Evolutionary conservation across 164 flowering plant genomes (phyloP).

Genomic region (Chimonanthus praecox): DNA sequence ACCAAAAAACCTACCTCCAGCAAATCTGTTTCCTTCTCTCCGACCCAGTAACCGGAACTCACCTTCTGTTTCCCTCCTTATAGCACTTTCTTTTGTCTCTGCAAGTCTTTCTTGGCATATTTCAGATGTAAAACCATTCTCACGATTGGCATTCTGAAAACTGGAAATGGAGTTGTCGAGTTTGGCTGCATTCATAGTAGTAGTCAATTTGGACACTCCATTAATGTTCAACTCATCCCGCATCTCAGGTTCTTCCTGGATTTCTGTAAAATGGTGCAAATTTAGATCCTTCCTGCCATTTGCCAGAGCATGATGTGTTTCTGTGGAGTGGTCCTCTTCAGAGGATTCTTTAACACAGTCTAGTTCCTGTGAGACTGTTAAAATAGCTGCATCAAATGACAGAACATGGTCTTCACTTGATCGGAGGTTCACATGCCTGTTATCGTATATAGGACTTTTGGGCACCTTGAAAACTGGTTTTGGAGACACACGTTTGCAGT

Average conservation of each 20-base stretch:
- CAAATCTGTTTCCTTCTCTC: slow-evolving; percentile 39
- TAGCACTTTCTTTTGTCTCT: slow-evolving; percentile 47
- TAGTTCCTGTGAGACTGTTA: slow-evolving; percentile 45
- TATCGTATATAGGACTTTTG: slow-evolving; percentile 41
- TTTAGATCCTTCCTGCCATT: slow-evolving; percentile 13
- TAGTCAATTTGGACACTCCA: slow-evolving; percentile 10
- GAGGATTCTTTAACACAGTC: slow-evolving; percentile 40
- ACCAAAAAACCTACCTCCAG: slow-evolving; percentile 65
- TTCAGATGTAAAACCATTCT: slow-evolving; percentile 27
- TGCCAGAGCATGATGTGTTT: slow-evolving; percentile 13
- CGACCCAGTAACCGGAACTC: slow-evolving; percentile 81
- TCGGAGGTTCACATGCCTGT: slow-evolving; percentile 19
- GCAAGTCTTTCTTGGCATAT: slow-evolving; percentile 30
- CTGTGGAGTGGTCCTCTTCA: slow-evolving; percentile 35
- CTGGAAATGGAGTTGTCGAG: background rate
- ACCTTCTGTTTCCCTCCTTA: slow-evolving; percentile 95
- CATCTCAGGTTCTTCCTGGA: slow-evolving; percentile 31
- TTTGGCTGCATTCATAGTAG: background rate
- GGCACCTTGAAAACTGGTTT: slow-evolving; percentile 28
- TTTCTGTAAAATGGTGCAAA: slow-evolving; percentile 26
- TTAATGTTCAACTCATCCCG: slow-evolving; percentile 11
- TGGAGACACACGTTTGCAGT: slow-evolving; percentile 32
- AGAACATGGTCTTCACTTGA: slow-evolving; percentile 32
- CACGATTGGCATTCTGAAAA: slow-evolving; percentile 13
- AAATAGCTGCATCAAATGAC: slow-evolving; percentile 59